Conservation (phyloP, 352 stramenopile genomes). For the Phytophthora ramorum region DNA sequence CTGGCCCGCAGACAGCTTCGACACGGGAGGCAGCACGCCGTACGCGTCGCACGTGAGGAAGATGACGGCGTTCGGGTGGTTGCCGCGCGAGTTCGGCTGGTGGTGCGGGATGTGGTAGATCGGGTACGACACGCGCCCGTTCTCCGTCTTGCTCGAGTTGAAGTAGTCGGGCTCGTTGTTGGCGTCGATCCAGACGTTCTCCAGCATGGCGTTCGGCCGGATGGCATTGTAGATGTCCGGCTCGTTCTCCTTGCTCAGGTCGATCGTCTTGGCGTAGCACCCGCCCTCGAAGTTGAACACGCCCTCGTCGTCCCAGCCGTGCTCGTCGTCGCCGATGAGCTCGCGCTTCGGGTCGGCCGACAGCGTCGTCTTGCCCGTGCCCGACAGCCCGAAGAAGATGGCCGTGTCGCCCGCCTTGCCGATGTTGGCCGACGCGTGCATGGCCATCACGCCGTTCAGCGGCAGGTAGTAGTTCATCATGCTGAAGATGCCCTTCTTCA, state of each 20-base stretch:
- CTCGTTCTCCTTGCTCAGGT: conserved; percentile 96
- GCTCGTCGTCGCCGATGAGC: conserved; percentile 90
- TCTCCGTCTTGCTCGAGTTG: conserved; percentile 97
- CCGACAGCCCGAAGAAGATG: conserved; percentile 98
- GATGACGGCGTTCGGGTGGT: conserved; percentile 96
- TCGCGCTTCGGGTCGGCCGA: conserved; percentile 90
- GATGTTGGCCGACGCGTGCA: conserved; percentile 99
- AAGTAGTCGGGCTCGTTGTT: conserved; percentile 94
- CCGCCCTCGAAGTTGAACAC: conserved; percentile 99
- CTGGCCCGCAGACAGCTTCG: conserved; percentile 94
- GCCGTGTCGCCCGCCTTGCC: conserved; percentile 96
- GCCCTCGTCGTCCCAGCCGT: conserved; percentile 97
- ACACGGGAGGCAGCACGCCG: conserved; percentile 97
- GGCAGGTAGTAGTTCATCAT: conserved; percentile 99
- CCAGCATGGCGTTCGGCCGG: conserved; percentile 95
- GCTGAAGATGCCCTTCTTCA: conserved; percentile 99
- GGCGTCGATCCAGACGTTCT: conserved; percentile 94
- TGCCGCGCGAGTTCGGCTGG: conserved; percentile 85
- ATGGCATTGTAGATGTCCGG: conserved; percentile 98
- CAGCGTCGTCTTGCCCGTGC: conserved; percentile 92
- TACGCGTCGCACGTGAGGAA: conserved; percentile 99
- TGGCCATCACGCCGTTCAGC: conserved; percentile 95
- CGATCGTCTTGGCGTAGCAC: conserved; percentile 99
- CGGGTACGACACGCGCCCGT: conserved; percentile 98
- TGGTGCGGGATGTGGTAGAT: conserved; percentile 99